These are phyloP conservation scores for Dimargaris verticillata DNA, from an alignment of 192 early-diverging fungal genomes.

Conservation along the genomic window DNA sequence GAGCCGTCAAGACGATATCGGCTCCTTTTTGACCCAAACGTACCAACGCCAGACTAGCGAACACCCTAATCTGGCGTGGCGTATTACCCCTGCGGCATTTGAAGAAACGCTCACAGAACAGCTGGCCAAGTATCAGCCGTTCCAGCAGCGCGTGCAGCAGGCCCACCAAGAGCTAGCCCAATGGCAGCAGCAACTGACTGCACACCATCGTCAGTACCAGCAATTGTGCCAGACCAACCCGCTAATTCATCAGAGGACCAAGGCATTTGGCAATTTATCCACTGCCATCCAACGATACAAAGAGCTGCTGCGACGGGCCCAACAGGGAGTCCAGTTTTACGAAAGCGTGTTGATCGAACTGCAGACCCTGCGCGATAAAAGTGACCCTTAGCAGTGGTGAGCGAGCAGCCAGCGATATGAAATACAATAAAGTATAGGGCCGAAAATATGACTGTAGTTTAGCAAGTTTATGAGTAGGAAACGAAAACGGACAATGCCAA, in stretches of 20 bases:
- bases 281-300: not conserved
- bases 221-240: not conserved
- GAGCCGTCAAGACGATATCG: conserved; percentile 5
- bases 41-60: not conserved
- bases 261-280: not conserved
- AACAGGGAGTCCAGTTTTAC: not conserved
- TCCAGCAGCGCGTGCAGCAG: not conserved
- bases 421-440: too few relatives aligned
- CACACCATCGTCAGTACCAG: not conserved
- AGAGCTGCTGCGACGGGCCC: not conserved
- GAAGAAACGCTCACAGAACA: not conserved
- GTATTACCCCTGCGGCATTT: not conserved
- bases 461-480: too few relatives aligned
- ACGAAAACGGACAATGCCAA: too few relatives aligned
- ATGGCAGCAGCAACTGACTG: not conserved
- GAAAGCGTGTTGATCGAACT: not conserved
- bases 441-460: too few relatives aligned
- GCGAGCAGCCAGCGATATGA: too few relatives aligned
- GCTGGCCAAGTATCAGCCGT: not conserved
- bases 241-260: not conserved
- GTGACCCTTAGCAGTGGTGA: too few relatives aligned
- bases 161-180: not conserved
- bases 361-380: too few relatives aligned
- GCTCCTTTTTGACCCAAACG: conserved; percentile 3
- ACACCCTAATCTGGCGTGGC: not conserved